Conservation (phyloP, 2,329 filamentous ascomycete species). For the Ophiostoma sp. region DNA sequence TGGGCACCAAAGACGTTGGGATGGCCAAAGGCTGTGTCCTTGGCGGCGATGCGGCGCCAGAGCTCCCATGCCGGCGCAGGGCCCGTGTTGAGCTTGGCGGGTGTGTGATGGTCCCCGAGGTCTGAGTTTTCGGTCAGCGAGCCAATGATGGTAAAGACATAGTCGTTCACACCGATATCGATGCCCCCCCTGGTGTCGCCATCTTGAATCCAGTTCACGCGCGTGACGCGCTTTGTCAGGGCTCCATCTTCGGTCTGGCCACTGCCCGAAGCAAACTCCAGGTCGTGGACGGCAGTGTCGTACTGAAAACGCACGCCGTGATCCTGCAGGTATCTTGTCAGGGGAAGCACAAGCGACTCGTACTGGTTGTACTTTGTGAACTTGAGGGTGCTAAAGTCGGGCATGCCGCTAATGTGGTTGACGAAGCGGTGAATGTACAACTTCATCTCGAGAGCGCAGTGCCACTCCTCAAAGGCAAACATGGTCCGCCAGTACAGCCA, state of each 20-base stretch:
- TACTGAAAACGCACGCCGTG: conserved; percentile 34
- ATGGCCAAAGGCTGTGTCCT: conserved; percentile 36
- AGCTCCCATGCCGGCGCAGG: conserved; percentile 40
- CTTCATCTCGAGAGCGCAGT: conserved; percentile 36
- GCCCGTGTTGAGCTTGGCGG: conserved; percentile 30
- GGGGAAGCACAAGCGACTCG: conserved; percentile 35
- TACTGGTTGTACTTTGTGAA: conserved; percentile 36
- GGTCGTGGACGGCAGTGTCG: conserved; percentile 27
- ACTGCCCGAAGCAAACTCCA: conserved; percentile 27
- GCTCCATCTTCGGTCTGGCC: conserved; percentile 15
- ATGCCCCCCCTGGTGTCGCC: conserved; percentile 28
- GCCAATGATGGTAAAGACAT: conserved; percentile 39
- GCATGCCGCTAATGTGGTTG: conserved; percentile 31
- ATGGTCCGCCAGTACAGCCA: conserved; percentile 38
- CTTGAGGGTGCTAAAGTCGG: conserved; percentile 33
- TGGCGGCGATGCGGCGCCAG: conserved; percentile 38
- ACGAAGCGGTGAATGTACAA: conserved; percentile 36
- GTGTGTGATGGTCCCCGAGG: conserved; percentile 34
- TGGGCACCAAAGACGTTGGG: conserved; percentile 40
- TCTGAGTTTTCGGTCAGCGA: conserved; percentile 37
- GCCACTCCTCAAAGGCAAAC: conserved; percentile 37
- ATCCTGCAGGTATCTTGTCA: conserved; percentile 32
- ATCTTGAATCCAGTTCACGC: conserved; percentile 29
- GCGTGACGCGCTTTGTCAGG: conserved; percentile 29
- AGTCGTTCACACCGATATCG: conserved; percentile 32